Percentiles rank a stretch among this genome's conserved stretches.
Evolutionary conservation across 179 eudicot genomes (phyloP).

Genomic region (Vitellaria paradoxa): DNA sequence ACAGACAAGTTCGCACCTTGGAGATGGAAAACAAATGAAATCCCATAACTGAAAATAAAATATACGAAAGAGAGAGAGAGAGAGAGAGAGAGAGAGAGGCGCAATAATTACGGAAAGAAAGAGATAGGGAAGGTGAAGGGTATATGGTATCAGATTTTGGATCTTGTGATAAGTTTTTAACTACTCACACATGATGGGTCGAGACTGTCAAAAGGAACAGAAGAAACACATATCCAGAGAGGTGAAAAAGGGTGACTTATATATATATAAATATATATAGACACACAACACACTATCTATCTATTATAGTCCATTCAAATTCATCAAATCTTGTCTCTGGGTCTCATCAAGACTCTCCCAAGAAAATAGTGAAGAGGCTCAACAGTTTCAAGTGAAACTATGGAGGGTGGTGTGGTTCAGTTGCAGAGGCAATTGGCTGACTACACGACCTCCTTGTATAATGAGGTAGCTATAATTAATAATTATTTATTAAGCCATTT

Average conservation of each 20-base stretch:
- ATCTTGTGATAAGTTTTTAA: constrained; percentile 14
- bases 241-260: background rate
- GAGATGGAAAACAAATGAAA: background rate
- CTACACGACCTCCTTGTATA: constrained; percentile 43
- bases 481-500: too few species aligned
- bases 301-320: constrained; percentile 6
- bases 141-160: constrained; percentile 17
- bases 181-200: constrained; percentile 8
- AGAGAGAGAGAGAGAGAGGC: background rate
- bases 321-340: constrained; percentile 3
- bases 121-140: constrained; percentile 14
- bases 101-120: constrained; percentile 1
- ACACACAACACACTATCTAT: background rate
- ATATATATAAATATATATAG: background rate
- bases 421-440: constrained; percentile 44
- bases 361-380: background rate
- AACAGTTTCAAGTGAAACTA: constrained; percentile 7
- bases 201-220: constrained; percentile 4
- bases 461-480: constrained; percentile 33
- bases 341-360: background rate
- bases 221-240: background rate
- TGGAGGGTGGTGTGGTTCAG: constrained; percentile 32
- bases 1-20: background rate
- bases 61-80: background rate
- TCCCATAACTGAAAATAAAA: too few species aligned